These are phyloP conservation scores for Dothideomycetidae sp. DNA, from an alignment of 2,329 filamentous ascomycete species.

Conservation along the genomic window DNA sequence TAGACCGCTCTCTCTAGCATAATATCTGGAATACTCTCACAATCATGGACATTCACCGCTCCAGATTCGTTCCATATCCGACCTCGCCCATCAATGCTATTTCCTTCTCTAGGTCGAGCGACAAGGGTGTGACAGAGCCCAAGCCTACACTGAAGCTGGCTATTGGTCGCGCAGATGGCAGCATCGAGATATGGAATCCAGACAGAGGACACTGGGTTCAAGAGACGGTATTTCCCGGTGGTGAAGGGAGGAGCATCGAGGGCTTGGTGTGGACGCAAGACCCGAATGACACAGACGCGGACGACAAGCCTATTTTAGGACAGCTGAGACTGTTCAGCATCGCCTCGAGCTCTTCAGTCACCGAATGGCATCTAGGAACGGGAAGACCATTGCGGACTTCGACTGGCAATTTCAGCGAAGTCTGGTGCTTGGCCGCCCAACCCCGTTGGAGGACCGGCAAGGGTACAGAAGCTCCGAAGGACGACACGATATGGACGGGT, in stretches of 20 bases:
- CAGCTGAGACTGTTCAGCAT: slow-evolving; percentile 86
- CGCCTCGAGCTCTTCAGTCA: slow-evolving; percentile 80
- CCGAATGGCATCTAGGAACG: slow-evolving; percentile 83
- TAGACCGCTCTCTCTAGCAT: too few species aligned
- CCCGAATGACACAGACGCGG: slow-evolving; percentile 52
- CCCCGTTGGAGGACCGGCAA: slow-evolving; percentile 39
- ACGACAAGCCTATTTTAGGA: slow-evolving; percentile 50
- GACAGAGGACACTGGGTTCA: slow-evolving; percentile 72
- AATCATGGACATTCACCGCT: slow-evolving; percentile 88
- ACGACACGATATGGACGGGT: slow-evolving; percentile 18
- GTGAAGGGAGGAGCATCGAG: slow-evolving; percentile 75
- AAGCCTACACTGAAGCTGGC: slow-evolving; percentile 57
- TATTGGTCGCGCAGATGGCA: slow-evolving; percentile 82
- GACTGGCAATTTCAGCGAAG: slow-evolving; percentile 84
- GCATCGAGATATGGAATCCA: slow-evolving; percentile 97
- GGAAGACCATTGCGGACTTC: slow-evolving; percentile 67
- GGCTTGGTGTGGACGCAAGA: slow-evolving; percentile 85
- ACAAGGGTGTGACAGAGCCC: slow-evolving; percentile 29
- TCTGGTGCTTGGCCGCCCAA: slow-evolving; percentile 90
- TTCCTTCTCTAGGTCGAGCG: slow-evolving; percentile 70
- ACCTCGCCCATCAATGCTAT: slow-evolving; percentile 86
- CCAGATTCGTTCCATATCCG: slow-evolving; percentile 86
- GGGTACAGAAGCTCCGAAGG: slow-evolving; percentile 11
- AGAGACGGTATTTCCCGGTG: slow-evolving; percentile 71
- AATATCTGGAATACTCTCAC: too few species aligned